These are phyloP conservation scores for Cryptosporidium sp. DNA, from an alignment of 169 alveolate species.

Conservation along the genomic window DNA sequence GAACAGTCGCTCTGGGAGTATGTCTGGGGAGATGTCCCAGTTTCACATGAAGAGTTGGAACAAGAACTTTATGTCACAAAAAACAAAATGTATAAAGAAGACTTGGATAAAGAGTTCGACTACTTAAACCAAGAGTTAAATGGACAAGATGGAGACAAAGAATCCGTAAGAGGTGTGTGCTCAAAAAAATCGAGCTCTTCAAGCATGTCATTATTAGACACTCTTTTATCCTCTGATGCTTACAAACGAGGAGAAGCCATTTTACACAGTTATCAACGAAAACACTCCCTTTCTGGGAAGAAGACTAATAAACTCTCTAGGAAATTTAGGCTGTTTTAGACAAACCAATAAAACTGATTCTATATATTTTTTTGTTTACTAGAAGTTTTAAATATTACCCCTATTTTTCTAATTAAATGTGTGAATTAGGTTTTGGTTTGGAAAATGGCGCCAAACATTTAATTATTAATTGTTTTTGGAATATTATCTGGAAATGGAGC, in stretches of 20 bases:
- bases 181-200: background rate
- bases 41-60: conserved; percentile 51
- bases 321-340: conserved; percentile 13
- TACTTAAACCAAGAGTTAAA: background rate
- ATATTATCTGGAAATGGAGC: conserved; percentile 33
- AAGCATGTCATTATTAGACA: conserved; percentile 26
- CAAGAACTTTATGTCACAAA: conserved; percentile 45
- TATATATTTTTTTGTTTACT: background rate
- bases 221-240: conserved; percentile 50
- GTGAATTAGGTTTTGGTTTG: background rate
- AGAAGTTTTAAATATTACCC: background rate
- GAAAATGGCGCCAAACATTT: background rate
- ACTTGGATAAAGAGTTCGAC: background rate
- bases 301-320: background rate
- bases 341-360: background rate
- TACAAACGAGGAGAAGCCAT: conserved; percentile 47
- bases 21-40: conserved; percentile 65
- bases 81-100: conserved; percentile 12
- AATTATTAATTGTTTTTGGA: background rate
- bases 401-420: background rate
- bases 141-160: background rate
- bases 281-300: background rate
- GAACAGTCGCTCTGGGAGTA: conserved; percentile 73
- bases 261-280: conserved; percentile 8
- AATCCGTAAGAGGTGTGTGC: background rate